Percentiles rank a stretch among this genome's conserved stretches.
Evolutionary conservation across 441 rosid species (phyloP).

Genomic region (Erysimum cheiri): DNA sequence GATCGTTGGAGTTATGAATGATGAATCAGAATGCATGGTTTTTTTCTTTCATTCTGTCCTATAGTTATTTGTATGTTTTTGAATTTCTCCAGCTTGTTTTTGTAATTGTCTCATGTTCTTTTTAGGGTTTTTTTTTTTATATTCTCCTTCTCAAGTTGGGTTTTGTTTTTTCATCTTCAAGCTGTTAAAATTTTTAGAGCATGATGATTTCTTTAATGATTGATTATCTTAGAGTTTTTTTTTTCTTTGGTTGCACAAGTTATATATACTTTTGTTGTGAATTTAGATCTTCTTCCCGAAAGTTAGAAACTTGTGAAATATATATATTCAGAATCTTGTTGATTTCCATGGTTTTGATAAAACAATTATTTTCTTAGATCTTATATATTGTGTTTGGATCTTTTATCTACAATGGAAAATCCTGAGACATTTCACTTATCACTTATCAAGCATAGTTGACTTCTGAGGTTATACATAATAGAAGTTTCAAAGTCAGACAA

Average conservation of each 20-base stretch:
- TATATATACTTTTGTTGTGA: conserved; percentile 7
- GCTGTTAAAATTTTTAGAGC: not conserved
- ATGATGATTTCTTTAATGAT: not conserved
- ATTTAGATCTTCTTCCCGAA: conserved; percentile 26
- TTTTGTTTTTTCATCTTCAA: not conserved
- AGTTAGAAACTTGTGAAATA: conserved; percentile 1
- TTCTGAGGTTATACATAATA: conserved; percentile 9
- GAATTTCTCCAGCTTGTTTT: conserved; percentile 18
- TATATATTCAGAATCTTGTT: conserved; percentile 15
- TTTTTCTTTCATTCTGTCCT: not conserved
- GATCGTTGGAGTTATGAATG: not conserved
- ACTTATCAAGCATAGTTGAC: conserved; percentile 26
- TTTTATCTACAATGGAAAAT: conserved; percentile 15
- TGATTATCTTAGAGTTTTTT: not conserved
- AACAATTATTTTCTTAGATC: conserved; percentile 27
- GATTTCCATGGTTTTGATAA: conserved; percentile 2
- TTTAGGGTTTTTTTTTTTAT: not conserved
- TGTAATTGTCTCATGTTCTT: conserved; percentile 23
- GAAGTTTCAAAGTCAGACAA: not conserved
- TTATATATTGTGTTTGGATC: conserved; percentile 28
- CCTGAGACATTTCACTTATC: conserved; percentile 28
- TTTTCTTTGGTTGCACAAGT: not conserved
- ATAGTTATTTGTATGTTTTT: not conserved
- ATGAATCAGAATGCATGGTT: conserved; percentile 40
- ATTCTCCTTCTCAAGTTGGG: too few relatives aligned